These are phyloP conservation scores for Fraxinus greggii DNA, from an alignment of 305 asterid species.

Conservation along the genomic window DNA sequence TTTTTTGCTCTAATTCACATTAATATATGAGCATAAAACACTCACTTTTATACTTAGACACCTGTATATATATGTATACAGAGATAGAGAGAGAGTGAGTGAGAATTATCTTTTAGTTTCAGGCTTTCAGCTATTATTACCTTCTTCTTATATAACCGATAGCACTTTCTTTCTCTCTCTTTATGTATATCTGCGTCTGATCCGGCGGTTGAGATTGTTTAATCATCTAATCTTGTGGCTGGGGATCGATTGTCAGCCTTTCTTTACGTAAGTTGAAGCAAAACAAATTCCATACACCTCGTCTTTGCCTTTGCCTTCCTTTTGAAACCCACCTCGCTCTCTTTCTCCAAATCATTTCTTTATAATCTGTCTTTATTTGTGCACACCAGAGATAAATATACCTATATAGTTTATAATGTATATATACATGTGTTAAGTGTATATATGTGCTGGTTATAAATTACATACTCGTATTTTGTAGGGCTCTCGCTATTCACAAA, in stretches of 20 bases:
- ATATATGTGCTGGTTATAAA: constrained; percentile 5
- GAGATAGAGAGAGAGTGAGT: not conserved
- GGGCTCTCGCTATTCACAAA: not conserved
- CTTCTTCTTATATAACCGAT: constrained; percentile 1
- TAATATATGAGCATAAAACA: not conserved
- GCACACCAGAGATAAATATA: not conserved
- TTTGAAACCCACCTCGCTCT: not conserved
- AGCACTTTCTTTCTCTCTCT: not conserved
- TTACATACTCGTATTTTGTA: not conserved
- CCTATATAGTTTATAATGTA: not conserved
- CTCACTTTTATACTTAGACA: not conserved
- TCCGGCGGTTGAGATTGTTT: not conserved
- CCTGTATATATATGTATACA: not conserved
- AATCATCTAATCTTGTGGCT: not conserved
- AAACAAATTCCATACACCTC: not conserved
- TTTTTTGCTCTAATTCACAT: constrained; percentile 1
- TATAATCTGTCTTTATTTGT: constrained; percentile 20
- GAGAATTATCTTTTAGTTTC: constrained; percentile 13
- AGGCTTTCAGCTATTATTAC: not conserved
- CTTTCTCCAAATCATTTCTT: constrained; percentile 31
- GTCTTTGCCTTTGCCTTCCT: not conserved
- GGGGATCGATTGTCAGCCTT: not conserved
- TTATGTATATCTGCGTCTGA: not conserved
- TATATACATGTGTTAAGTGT: not conserved
- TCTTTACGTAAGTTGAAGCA: not conserved